phyloP scores from a whole-genome alignment of 192 early-diverging fungal species.

The Entomortierella beljakovae region DNA sequence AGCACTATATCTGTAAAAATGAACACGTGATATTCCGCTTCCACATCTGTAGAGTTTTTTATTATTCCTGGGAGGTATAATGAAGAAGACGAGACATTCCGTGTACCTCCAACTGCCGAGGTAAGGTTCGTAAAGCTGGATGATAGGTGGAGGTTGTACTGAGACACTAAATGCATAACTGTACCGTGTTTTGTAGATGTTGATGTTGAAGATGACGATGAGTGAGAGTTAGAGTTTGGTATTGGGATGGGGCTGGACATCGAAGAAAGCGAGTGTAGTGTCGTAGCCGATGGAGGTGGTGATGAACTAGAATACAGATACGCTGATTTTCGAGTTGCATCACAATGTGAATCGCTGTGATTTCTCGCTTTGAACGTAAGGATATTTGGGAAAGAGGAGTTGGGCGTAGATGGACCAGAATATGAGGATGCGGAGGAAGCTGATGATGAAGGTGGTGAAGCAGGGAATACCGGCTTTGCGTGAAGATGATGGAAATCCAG shows the following conservation, averaged over 20 bases:
- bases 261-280: conserved; percentile 30
- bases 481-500: conserved; percentile 43
- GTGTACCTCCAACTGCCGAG: conserved; percentile 12
- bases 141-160: conserved; percentile 39
- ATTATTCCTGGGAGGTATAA: conserved; percentile 38
- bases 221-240: background rate
- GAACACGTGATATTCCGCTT: conserved; percentile 51
- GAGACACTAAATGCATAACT: conserved; percentile 29
- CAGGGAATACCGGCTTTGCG: conserved; percentile 31
- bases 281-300: conserved; percentile 27
- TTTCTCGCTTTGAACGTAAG: conserved; percentile 2
- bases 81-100: conserved; percentile 35
- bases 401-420: conserved; percentile 8
- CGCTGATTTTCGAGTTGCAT: conserved; percentile 2
- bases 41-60: conserved; percentile 45
- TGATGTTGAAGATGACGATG: background rate
- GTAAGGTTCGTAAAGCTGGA: conserved; percentile 37
- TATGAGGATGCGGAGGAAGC: conserved; percentile 12
- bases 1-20: conserved; percentile 49
- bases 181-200: conserved; percentile 9
- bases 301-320: conserved; percentile 7
- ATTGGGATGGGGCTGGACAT: conserved; percentile 12
- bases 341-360: conserved; percentile 4
- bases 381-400: conserved; percentile 5
- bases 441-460: background rate